A percentile compares a stretch with the other conserved stretches of the same genome.
phyloP scores from a whole-genome alignment of 2,329 filamentous ascomycete genomes.

The Grosmannia huntii region DNA sequence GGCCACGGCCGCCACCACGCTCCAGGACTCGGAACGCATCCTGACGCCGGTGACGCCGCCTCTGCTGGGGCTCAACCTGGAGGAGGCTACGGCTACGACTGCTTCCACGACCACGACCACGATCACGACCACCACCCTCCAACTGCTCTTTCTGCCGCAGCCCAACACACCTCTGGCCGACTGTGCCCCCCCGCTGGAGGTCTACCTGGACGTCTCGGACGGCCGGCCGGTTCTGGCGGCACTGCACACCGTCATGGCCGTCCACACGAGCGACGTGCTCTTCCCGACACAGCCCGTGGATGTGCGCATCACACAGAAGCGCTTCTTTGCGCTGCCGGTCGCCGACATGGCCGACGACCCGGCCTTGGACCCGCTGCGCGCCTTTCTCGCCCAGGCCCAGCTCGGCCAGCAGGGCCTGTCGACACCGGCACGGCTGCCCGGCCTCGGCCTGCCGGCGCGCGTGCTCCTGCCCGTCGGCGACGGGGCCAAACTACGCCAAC shows the following conservation, averaged over 20 bases:
- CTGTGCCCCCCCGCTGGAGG: conserved; percentile 21
- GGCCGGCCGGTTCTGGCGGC: neutral
- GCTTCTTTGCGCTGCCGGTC: conserved; percentile 19
- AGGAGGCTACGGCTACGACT: too few relatives aligned
- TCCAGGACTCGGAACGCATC: conserved; percentile 18
- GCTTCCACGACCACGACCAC: neutral
- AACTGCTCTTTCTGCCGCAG: conserved; percentile 34
- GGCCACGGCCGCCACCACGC: neutral
- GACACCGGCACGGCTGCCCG: conserved; percentile 22
- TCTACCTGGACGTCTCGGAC: conserved; percentile 16
- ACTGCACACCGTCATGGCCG: conserved; percentile 22
- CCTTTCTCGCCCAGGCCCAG: conserved; percentile 32
- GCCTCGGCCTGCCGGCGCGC: conserved; percentile 14
- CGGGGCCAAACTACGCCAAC: neutral
- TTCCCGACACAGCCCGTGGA: conserved; percentile 35
- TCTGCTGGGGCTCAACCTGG: conserved; percentile 29
- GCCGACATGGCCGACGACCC: neutral
- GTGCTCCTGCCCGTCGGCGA: conserved; percentile 7
- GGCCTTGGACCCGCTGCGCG: conserved; percentile 19
- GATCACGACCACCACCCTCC: conserved; percentile 17
- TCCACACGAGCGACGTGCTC: conserved; percentile 28
- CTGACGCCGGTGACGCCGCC: conserved; percentile 35
- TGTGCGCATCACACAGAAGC: conserved; percentile 29
- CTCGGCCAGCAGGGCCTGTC: conserved; percentile 29
- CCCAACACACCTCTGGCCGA: conserved; percentile 11